Base-by-base conservation (phyloP, 805 yeast species). In the Suhomyces emberorum region DNA sequence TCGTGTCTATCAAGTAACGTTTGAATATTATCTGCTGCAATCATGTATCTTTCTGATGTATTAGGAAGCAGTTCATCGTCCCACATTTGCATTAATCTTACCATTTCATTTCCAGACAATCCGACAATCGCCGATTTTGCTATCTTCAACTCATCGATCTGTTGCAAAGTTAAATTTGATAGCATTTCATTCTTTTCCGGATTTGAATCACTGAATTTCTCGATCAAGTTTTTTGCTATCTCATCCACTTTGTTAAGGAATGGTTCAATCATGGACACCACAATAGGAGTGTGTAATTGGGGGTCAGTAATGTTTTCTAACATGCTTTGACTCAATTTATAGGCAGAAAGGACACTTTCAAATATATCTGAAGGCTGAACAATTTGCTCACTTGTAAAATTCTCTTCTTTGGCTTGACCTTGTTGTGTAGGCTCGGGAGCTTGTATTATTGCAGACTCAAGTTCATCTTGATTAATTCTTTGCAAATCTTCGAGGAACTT, bases 1-100 rank as follows among this genome's bases (percentile, higher is more conserved):
- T 53, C 62, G 18, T 51, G 43, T 32, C 69, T 57, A 25, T 71
- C 75, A 9, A 75, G 34, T n/a, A 65, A 53, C 0, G 65, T 61
- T 37, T 74, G 70, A 15, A 71, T 50, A 34, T 66, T 69, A 20
- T 72, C 74, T 1, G 70, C 62, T 7, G 71, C 72, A 36, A 60
- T 38, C 55, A 75, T 54, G 29, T 56, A 54, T 31, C 63, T 59
- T 31, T 71, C 76, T 0, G 68, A 48, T 1, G 55, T 46, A 2
- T 51, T 46, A 1, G 66, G 62, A 3, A 63, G 39, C 1, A 32
- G 34, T 1, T 40, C 20, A 16, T 33, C 37, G 12, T 43, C 48
- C 81, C 81, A 76, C 1, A 61, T 20, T 2, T 38, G 35, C 1
- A 45, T 30, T 1, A 72, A 35, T 1, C 43, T 44, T 4, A 55